phyloP scores from a whole-genome alignment of 1,139 yeast species.

The Yamadazyma oceani region DNA sequence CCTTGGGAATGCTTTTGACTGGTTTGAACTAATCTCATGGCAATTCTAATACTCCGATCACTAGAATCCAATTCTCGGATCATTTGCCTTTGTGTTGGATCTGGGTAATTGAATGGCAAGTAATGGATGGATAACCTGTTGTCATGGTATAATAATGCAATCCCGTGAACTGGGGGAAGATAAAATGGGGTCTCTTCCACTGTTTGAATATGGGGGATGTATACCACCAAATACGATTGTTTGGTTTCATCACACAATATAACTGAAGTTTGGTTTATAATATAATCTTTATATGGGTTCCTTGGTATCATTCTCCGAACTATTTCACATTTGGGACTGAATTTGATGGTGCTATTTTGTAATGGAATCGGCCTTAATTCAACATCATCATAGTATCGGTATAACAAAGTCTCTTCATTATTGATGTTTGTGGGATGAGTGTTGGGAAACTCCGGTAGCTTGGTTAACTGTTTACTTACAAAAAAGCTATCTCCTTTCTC shows the following conservation, averaged over 20 bases:
- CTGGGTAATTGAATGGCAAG: conserved; percentile 53
- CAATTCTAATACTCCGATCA: conserved; percentile 76
- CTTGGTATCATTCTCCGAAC: conserved; percentile 85
- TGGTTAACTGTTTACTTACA: conserved; percentile 32
- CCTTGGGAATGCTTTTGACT: conserved; percentile 84
- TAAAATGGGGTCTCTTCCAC: conserved; percentile 81
- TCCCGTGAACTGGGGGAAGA: conserved; percentile 78
- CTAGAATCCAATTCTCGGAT: conserved; percentile 40
- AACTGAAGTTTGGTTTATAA: conserved; percentile 82
- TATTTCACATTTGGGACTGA: conserved; percentile 48
- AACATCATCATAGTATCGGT: conserved; percentile 56
- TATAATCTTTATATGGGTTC: conserved; percentile 81
- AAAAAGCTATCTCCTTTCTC: conserved; percentile 33
- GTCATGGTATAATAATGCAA: conserved; percentile 65
- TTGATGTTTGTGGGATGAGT: conserved; percentile 21
- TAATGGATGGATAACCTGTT: conserved; percentile 75
- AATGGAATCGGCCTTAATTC: conserved; percentile 49
- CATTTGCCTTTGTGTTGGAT: conserved; percentile 17
- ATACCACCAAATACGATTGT: conserved; percentile 58
- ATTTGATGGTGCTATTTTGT: conserved; percentile 24
- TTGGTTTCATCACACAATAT: conserved; percentile 30
- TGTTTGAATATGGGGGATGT: conserved; percentile 67
- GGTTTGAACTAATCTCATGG: conserved; percentile 74
- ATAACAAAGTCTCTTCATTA: conserved; percentile 32
- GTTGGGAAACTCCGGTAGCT: conserved; percentile 34